These are phyloP conservation scores for Cladosporium oxysporum DNA, from an alignment of 2,329 filamentous ascomycete species.

Conservation along the genomic window DNA sequence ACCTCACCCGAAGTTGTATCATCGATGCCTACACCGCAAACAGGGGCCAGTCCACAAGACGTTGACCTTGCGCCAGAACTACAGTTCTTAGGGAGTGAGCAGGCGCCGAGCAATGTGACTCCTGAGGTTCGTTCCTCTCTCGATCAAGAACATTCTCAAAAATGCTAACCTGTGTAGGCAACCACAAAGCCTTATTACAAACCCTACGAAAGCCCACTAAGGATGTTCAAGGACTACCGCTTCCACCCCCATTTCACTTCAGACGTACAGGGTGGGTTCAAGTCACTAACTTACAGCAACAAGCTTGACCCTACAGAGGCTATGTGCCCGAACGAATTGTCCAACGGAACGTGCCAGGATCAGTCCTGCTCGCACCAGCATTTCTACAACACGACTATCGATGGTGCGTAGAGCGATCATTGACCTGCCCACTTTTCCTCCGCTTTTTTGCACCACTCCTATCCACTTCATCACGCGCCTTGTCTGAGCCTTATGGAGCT, in stretches of 20 bases:
- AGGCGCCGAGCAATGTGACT: constrained; percentile 10
- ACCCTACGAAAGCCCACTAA: constrained; percentile 82
- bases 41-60: constrained; percentile 24
- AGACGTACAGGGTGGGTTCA: constrained; percentile 72
- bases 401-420: constrained; percentile 63
- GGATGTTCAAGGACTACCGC: constrained; percentile 81
- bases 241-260: constrained; percentile 78
- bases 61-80: constrained; percentile 45
- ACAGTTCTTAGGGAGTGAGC: constrained; percentile 33
- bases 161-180: neutral
- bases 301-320: constrained; percentile 74
- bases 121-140: constrained; percentile 20
- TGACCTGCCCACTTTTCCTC: constrained; percentile 5
- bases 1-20: neutral
- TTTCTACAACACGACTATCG: constrained; percentile 69
- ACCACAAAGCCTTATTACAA: constrained; percentile 34
- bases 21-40: neutral
- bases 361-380: constrained; percentile 75
- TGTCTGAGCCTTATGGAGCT: constrained; percentile 25
- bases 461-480: neutral
- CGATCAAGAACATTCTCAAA: neutral
- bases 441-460: neutral
- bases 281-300: constrained; percentile 91
- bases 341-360: constrained; percentile 73
- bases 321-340: constrained; percentile 75